Percentiles rank a stretch among this genome's conserved stretches.
phyloP scores from a whole-genome alignment of 768 basidiomycete genomes.

The Lentinula boryana region DNA sequence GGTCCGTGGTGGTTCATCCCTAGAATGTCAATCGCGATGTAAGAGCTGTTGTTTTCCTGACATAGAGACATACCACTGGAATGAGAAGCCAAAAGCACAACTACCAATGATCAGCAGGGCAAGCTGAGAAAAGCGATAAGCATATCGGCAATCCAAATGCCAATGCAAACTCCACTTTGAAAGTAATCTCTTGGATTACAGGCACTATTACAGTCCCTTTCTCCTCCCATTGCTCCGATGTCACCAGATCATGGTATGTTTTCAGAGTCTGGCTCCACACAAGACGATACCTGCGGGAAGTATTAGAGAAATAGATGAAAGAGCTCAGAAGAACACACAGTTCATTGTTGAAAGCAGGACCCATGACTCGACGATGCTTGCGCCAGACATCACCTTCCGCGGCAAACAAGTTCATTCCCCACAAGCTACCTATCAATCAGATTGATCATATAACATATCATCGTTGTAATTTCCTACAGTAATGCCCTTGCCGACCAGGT shows the following conservation, averaged over 20 bases:
- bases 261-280: slow-evolving; percentile 34
- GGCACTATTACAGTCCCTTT: slow-evolving; percentile 22
- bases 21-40: not conserved
- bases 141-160: not conserved
- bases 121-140: slow-evolving; percentile 20
- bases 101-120: slow-evolving; percentile 36
- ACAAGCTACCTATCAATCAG: slow-evolving; percentile 15
- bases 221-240: slow-evolving; percentile 26
- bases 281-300: slow-evolving; percentile 25
- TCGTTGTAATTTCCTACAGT: slow-evolving; percentile 19
- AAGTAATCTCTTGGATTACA: slow-evolving; percentile 25
- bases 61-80: not conserved
- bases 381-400: slow-evolving; percentile 39
- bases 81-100: slow-evolving; percentile 35
- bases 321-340: slow-evolving; percentile 20
- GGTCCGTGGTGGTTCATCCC: slow-evolving; percentile 25
- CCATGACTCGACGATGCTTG: slow-evolving; percentile 37
- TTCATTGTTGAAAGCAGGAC: slow-evolving; percentile 36
- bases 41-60: not conserved
- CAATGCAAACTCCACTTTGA: slow-evolving; percentile 21
- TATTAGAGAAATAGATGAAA: not conserved
- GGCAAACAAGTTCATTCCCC: slow-evolving; percentile 41
- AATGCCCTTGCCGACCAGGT: slow-evolving; percentile 21
- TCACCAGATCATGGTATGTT: slow-evolving; percentile 35
- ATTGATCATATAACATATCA: not conserved